Conservation (phyloP, 2,329 filamentous ascomycete genomes). For the Phyllosticta citriasiana region DNA sequence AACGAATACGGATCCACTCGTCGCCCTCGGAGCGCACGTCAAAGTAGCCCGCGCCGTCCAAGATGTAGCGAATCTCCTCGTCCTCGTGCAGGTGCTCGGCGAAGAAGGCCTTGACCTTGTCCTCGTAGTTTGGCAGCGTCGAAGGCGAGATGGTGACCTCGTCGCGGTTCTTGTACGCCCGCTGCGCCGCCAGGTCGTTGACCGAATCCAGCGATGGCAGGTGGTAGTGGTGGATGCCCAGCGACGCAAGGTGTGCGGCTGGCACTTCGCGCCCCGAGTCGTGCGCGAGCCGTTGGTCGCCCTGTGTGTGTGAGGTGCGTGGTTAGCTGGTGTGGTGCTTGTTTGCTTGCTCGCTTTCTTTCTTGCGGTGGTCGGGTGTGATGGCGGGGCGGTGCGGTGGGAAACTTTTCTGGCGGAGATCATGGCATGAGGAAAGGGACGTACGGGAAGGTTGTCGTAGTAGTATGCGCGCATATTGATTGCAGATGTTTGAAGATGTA, state of each 20-base stretch:
- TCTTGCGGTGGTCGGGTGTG: slow-evolving; percentile 9
- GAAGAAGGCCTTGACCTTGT: slow-evolving; percentile 91
- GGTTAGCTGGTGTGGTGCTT: slow-evolving; percentile 9
- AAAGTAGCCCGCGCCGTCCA: slow-evolving; percentile 82
- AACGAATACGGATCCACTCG: slow-evolving; percentile 75
- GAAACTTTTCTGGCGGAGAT: background rate
- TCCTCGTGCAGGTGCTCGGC: slow-evolving; percentile 94
- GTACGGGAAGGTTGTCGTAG: slow-evolving; percentile 56
- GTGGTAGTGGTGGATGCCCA: slow-evolving; percentile 74
- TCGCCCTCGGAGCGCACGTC: slow-evolving; percentile 78
- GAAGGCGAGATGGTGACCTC: slow-evolving; percentile 80
- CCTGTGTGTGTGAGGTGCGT: slow-evolving; percentile 42
- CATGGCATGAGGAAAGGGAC: slow-evolving; percentile 11
- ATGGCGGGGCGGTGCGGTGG: background rate
- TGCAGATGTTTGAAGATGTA: background rate
- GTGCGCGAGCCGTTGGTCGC: slow-evolving; percentile 87
- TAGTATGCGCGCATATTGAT: slow-evolving; percentile 58
- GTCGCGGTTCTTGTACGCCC: slow-evolving; percentile 90
- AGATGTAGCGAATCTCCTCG: slow-evolving; percentile 93
- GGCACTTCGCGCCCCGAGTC: slow-evolving; percentile 67
- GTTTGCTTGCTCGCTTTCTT: background rate
- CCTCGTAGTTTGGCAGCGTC: slow-evolving; percentile 84
- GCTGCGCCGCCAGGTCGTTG: slow-evolving; percentile 60
- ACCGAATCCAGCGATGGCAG: slow-evolving; percentile 57
- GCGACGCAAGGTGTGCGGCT: slow-evolving; percentile 53